Base-by-base conservation (phyloP, 768 basidiomycete genomes). In the Glaciozyma martinii region DNA sequence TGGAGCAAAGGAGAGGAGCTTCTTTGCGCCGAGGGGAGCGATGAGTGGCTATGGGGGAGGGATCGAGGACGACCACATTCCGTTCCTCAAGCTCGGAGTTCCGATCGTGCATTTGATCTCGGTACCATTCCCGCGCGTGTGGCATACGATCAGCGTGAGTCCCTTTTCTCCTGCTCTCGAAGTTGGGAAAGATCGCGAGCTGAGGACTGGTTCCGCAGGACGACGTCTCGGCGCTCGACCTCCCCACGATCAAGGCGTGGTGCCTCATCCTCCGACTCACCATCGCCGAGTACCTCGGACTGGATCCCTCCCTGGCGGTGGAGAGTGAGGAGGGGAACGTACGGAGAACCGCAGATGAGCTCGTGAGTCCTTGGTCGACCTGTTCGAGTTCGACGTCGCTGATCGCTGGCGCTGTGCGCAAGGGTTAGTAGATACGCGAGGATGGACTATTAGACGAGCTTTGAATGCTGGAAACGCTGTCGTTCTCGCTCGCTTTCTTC, bases 71-170 rank as follows among this genome's bases (percentile, higher is more conserved):
- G 95, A 99, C 77, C 95, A 99, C 72, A 76, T 90, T 49, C 95
- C 95, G 29, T 98, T 99, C 79, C 72, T 94, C 57, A 77, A 79
- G 44, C 78, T 80, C 66, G 95, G 95, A 3, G 91, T 98, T 21
- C 88, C 84, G 66, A 78, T 98, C 59, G 77, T 99, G 70, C 95
- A 99, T 76, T 75, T 98, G 54, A 98, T 98, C 61, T 78, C 93
- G 3, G 83, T 83, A 55, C 91, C 89, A 3, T 99, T 98, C 76
- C 95, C 95, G 5, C 64, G 49, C 2, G 90, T 94, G 21, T 97
- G 92, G 93, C 92, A 97, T 76, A 85, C 82, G 12, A 73, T 89
- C 43, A 75, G 74, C 62, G 94, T 90, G 74, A 52, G 44, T 19
- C 19, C 3, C n/a, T n/a, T 7, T 30, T 49, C n/a, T 0, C 18